A percentile compares a stretch with the other conserved stretches of the same genome.
Evolutionary conservation across 345 rosid genomes (phyloP).

Genomic region (Gossypium australe): DNA sequence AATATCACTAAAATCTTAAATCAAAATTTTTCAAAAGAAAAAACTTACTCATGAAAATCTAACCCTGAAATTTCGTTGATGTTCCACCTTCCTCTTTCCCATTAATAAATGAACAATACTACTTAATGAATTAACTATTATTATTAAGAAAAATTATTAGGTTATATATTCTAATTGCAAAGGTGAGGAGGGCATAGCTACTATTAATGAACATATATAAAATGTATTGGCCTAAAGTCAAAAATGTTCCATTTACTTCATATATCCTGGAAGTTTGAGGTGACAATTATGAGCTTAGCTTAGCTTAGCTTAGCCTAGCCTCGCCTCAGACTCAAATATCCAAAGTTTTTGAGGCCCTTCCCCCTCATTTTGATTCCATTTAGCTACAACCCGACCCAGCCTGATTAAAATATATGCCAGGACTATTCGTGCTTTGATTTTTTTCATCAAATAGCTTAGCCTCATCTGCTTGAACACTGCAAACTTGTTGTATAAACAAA

Average conservation of each 20-base stretch:
- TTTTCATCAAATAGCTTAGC: neutral
- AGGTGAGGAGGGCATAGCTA: too few relatives aligned
- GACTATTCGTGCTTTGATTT: neutral
- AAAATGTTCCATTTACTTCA: neutral
- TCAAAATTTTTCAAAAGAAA: too few relatives aligned
- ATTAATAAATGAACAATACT: too few relatives aligned
- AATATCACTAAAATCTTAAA: too few relatives aligned
- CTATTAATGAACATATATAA: too few relatives aligned
- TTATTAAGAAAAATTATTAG: too few relatives aligned
- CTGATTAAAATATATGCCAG: neutral
- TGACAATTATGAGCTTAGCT: neutral
- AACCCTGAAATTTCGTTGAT: too few relatives aligned
- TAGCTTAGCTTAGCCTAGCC: neutral
- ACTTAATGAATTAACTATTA: too few relatives aligned
- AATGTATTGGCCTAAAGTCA: neutral
- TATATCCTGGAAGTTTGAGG: neutral
- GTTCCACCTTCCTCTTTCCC: too few relatives aligned
- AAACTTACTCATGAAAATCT: too few relatives aligned
- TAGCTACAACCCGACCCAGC: neutral
- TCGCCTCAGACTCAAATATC: neutral
- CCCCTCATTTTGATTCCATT: neutral
- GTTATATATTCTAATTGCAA: too few relatives aligned
- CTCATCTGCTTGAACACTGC: neutral
- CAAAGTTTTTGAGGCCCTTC: neutral
- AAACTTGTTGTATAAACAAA: neutral